phyloP scores from a whole-genome alignment of 805 yeast genomes.

The Candida endomychidarum region DNA sequence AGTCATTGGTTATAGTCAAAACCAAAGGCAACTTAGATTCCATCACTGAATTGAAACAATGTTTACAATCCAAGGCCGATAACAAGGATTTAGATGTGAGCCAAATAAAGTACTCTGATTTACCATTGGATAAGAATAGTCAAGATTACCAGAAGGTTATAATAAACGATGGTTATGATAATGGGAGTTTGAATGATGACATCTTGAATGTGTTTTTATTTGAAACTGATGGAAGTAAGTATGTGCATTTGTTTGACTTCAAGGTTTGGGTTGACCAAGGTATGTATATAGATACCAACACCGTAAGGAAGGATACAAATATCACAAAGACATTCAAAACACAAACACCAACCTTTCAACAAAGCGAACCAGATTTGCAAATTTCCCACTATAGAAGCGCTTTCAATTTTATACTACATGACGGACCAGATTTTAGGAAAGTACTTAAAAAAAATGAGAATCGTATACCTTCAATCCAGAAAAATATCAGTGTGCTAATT shows the following conservation, averaged over 20 bases:
- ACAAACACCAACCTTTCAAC: no score
- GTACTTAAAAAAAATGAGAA: constrained; percentile 32
- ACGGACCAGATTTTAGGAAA: constrained; percentile 45
- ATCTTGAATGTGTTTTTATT: constrained; percentile 26
- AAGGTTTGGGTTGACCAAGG: constrained; percentile 26
- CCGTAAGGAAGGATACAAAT: not conserved
- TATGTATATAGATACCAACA: not conserved
- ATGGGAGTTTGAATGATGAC: constrained; percentile 14
- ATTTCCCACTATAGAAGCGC: constrained; percentile 26
- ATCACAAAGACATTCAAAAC: not conserved
- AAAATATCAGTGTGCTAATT: constrained; percentile 21
- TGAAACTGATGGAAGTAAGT: constrained; percentile 19
- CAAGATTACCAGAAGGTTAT: constrained; percentile 22
- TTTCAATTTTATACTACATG: constrained; percentile 37
- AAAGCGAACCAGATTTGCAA: constrained; percentile 2
- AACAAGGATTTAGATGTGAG: constrained; percentile 25
- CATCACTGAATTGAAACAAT: constrained; percentile 13
- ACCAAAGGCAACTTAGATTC: constrained; percentile 20
- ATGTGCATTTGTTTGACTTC: constrained; percentile 23
- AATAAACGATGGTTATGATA: constrained; percentile 28
- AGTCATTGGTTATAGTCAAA: constrained; percentile 34
- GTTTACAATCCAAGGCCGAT: constrained; percentile 8
- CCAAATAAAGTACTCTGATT: constrained; percentile 24
- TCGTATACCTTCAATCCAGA: constrained; percentile 27
- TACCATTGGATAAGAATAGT: constrained; percentile 24